Base-by-base conservation (phyloP, 148 eudicot species). In the Vaccinium darrowii region DNA sequence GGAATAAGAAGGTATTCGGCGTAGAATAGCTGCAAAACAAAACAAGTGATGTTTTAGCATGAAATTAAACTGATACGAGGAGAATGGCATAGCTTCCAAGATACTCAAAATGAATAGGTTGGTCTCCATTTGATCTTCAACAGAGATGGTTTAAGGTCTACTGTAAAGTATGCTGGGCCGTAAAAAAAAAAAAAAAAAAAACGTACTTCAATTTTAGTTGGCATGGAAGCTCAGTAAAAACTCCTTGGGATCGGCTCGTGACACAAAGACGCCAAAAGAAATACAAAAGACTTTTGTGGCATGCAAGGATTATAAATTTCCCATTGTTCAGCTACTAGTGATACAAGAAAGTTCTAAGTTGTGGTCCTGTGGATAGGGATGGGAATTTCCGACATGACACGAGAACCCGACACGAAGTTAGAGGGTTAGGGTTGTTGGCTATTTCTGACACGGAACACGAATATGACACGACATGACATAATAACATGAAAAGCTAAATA, bases 1-100 rank as follows among this genome's bases (percentile, higher is more conserved):
- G 92, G 92, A 27, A 90, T 83, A 4, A 90, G 88, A 36, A 90
- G 60, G 77, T 90, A 90, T 75, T 90, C 92, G 0, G 91, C 89
- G 72, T 90, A 90, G 65, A 90, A 90, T 8, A 90, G 80, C 92
- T 90, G 91, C 87, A 90, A 11, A 56, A 21, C 5, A 30, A 69
- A 82, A 14, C 43, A 4, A 62, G 57, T 47, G 19, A 52, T 30
- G n/a, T 1, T 2, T 54, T n/a, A 16, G 16, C 27, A 57, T 21
- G 43, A 50, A 43, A 80, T 62, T 19, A n/a, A 84, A 80, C 23
- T 11, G 3, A 27, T 62, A 18, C 11, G 39, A 21, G 18, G 30
- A 23, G 73, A 67, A 25, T 25, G 39, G 5, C 14, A 25, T 25
- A 67, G 25, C 73, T 67, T 67, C 25, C 73, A 67, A 67, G 2